Base-by-base conservation (phyloP, 352 stramenopile species). In the Phytopythium chamaehyphon region DNA sequence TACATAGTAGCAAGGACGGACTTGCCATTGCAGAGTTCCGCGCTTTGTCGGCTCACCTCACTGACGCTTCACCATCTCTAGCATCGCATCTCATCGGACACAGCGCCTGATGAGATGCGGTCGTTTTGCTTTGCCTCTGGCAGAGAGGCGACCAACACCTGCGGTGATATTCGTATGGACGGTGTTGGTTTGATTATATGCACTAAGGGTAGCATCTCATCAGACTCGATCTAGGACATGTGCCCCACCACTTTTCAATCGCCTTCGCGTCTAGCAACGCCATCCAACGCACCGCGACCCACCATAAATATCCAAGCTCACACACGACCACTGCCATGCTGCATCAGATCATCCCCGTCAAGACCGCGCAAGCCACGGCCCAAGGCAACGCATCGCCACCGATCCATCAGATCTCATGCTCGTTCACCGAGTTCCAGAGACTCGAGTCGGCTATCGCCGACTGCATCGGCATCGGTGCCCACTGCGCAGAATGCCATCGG, bases 371-470 rank as follows among this genome's bases (percentile, higher is more conserved):
- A 10, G 24, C 42, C 23, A 9, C 22, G 19, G 8, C 7, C 15
- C 42, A 37, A 48, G 28, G 5, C 14, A 22, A 37, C 42, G 5
- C 42, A 0, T 16, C 2, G 0, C 15, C 33, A 12, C 42, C 42
- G 21, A 15, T 28, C 5, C 10, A 22, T 14, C 22, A 2, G 0
- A 12, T 48, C 42, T 48, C 42, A 6, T 48, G 42, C 42, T 48
- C 42, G 21, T 48, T 48, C 42, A 3, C 23, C 14, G 23, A 48
- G 42, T 48, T 48, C 15, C 42, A 48, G 42, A 19, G 24, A n/a
- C 33, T 48, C 23, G 42, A 48, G 42, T 1, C 22, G 22, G 23
- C 18, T 22, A 48, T 48, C 23, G 28, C 42, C 6, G 42, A 48
- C 6, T 48, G 42, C 42, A 18, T 48, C 5, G 15, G 6, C 10